These are phyloP conservation scores for Rhynchospora pubera DNA, from an alignment of 176 grass and related monocot genomes.

Conservation along the genomic window DNA sequence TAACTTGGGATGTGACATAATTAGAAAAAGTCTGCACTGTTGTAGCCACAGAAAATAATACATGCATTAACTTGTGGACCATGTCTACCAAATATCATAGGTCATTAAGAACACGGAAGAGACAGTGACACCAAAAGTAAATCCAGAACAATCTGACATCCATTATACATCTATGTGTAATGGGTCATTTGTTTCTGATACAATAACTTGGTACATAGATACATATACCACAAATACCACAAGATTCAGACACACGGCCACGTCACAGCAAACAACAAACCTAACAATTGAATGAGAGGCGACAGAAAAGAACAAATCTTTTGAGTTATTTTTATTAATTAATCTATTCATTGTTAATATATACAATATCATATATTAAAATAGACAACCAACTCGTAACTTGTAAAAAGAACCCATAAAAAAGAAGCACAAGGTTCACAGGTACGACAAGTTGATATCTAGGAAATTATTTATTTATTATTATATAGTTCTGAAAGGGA, in stretches of 20 bases:
- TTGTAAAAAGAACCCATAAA: neutral
- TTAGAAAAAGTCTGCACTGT: neutral
- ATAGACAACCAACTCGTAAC: neutral
- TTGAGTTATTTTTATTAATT: neutral
- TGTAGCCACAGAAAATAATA: neutral
- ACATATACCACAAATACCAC: neutral
- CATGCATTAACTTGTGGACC: neutral
- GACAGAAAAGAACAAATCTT: neutral
- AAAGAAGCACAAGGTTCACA: slow-evolving; percentile 16
- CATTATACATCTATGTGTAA: neutral
- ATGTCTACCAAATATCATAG: neutral
- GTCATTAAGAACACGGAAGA: neutral
- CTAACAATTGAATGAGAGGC: neutral
- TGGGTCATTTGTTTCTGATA: neutral
- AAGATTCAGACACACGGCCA: neutral
- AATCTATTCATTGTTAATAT: neutral
- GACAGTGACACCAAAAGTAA: neutral
- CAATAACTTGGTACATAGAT: neutral
- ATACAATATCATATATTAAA: neutral
- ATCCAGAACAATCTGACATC: neutral
- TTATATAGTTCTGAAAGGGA: neutral
- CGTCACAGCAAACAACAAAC: neutral
- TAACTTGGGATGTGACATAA: neutral
- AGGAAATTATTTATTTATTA: neutral
- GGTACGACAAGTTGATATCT: slow-evolving; percentile 2